These are phyloP conservation scores for Coemansia sp. DNA, from an alignment of 192 early-diverging fungal species.

Conservation along the genomic window DNA sequence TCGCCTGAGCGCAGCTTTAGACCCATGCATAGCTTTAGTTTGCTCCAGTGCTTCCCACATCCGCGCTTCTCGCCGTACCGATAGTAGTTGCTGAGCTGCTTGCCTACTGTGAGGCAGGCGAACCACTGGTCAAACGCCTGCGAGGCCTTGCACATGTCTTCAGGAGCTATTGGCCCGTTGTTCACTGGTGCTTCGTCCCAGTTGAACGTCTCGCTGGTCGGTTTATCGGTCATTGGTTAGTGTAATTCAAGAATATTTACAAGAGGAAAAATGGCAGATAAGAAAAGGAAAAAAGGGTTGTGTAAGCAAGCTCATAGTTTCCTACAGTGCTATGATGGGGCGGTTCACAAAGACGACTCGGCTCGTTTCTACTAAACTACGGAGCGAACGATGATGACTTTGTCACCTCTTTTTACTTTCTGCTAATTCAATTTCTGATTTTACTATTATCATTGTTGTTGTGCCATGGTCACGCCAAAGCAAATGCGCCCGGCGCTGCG, in stretches of 20 bases:
- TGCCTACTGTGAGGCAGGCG: conserved; percentile 49
- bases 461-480: conserved; percentile 40
- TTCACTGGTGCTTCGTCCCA: background rate
- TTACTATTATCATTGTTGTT: background rate
- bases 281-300: background rate
- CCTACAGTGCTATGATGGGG: too few relatives aligned
- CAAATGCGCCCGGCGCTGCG: conserved; percentile 52
- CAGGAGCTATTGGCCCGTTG: background rate
- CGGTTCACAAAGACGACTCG: conserved; percentile 1
- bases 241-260: background rate
- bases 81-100: conserved; percentile 56
- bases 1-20: conserved; percentile 45
- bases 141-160: conserved; percentile 48
- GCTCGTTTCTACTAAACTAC: background rate
- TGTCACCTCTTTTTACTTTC: background rate
- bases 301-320: background rate
- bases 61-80: conserved; percentile 46
- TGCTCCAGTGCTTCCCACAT: conserved; percentile 51
- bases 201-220: background rate
- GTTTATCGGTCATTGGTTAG: background rate
- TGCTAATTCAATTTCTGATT: background rate
- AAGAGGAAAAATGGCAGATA: background rate
- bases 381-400: background rate
- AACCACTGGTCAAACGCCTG: conserved; percentile 54
- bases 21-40: conserved; percentile 43